Evolutionary conservation across 768 basidiomycete genomes (phyloP), one percentile per base, ranked within the genome.

Genomic region (Amanita polypyramis): DNA sequence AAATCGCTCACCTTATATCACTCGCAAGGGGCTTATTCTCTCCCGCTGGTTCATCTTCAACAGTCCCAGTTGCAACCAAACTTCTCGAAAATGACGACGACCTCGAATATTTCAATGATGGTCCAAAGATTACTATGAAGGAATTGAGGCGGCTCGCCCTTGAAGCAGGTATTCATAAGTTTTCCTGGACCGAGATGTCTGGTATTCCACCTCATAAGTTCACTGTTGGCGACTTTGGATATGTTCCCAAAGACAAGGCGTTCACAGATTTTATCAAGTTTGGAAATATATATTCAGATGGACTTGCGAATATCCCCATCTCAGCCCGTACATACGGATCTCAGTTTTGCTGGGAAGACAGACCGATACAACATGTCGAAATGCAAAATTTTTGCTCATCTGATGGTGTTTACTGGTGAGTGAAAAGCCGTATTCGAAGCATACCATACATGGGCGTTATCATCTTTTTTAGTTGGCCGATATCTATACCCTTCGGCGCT

Each of bases 181-280:
- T 70, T 45, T 58, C 60, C 7, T 74, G 73, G 72, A 58, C 61
- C 6, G 62, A 69, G 51, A 64, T 59, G 21, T 60, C 62, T 11
- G 51, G 55, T 8, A 69, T 74, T 23, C 66, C 68, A 1, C 57
- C 69, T 2, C 60, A 65, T 51, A 66, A 66, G 44, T 73, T 69
- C 48, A 36, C 54, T 4, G 64, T 70, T 17, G 74, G 74, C 6
- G 73, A 76, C 49, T 52, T 72, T 20, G 73, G 73, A 12, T 75
- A 73, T 47, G 55, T 74, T 29, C 67, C 67, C 0, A 40, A 49
- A 0, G 64, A 62, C 5, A 56, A 57, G 37, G 62, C 61, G 21
- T 72, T 73, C 56, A 45, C 52, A 4, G 59, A 64, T 2, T 74
- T 74, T 50, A 61, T 68, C 35, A 51, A 59, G 20, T 52, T 75